Conservation (phyloP, 768 basidiomycete species). For the Lanmaoa rubissima region DNA sequence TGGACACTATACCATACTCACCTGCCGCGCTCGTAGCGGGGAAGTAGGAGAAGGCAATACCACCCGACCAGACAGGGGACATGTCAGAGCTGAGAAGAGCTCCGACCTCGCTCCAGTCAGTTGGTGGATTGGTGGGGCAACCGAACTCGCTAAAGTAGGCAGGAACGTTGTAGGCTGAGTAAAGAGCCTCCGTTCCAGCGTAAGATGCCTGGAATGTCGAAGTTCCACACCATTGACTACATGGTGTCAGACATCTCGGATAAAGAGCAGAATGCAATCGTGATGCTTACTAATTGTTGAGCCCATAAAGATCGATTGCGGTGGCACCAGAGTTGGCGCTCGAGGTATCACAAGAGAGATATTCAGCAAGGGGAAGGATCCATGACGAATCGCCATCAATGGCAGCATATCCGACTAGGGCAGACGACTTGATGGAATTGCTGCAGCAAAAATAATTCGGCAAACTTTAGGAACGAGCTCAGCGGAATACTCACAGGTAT, state of each 20-base stretch:
- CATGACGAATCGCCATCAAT: conserved; percentile 70
- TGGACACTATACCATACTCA: conserved; percentile 82
- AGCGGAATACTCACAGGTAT: conserved; percentile 60
- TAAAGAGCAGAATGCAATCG: neutral
- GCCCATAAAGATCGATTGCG: conserved; percentile 80
- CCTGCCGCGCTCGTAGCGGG: conserved; percentile 70
- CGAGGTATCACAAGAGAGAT: conserved; percentile 71
- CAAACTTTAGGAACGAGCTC: neutral
- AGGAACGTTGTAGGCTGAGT: conserved; percentile 65
- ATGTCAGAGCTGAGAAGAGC: conserved; percentile 73
- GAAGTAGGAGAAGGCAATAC: conserved; percentile 89
- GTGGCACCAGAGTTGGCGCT: conserved; percentile 51
- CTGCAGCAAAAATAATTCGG: conserved; percentile 32
- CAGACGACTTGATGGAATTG: conserved; percentile 58
- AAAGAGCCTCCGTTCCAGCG: conserved; percentile 51
- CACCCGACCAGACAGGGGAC: conserved; percentile 83
- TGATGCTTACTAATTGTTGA: conserved; percentile 77
- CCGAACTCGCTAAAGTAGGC: conserved; percentile 93
- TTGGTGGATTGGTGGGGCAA: conserved; percentile 63
- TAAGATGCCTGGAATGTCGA: conserved; percentile 58
- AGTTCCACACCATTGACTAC: conserved; percentile 81
- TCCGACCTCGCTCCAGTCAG: conserved; percentile 72
- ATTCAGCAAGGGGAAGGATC: conserved; percentile 69
- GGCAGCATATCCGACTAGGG: conserved; percentile 81
- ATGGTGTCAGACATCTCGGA: conserved; percentile 7